Evolutionary conservation across 257 asterid genomes (phyloP).

Genomic region (Voacanga thouarsii): DNA sequence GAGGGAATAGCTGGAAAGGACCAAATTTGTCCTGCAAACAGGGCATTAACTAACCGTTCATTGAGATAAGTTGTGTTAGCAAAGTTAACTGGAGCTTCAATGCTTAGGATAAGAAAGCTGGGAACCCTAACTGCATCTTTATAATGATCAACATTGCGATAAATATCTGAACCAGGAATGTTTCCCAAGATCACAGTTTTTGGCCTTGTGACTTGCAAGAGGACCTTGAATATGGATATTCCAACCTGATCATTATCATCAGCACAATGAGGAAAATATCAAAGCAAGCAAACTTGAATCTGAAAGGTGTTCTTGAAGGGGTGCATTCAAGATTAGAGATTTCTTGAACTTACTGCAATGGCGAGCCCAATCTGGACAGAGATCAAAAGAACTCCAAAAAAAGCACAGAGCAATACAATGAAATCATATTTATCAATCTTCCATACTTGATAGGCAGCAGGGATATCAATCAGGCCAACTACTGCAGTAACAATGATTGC

Average conservation of each 20-base stretch:
- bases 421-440: conserved; percentile 78
- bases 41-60: conserved; percentile 50
- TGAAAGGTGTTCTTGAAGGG: background rate
- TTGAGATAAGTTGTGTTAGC: conserved; percentile 79
- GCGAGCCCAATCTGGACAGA: conserved; percentile 85
- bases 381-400: conserved; percentile 72
- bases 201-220: conserved; percentile 80
- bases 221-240: conserved; percentile 63
- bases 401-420: conserved; percentile 61
- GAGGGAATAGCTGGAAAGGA: background rate
- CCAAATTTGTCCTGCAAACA: background rate
- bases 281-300: background rate
- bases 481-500: conserved; percentile 88
- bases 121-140: conserved; percentile 59
- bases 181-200: conserved; percentile 70
- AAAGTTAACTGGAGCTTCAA: conserved; percentile 86
- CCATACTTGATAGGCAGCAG: conserved; percentile 82
- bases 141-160: conserved; percentile 68
- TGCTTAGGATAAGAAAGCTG: conserved; percentile 59
- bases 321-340: background rate
- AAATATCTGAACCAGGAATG: conserved; percentile 69
- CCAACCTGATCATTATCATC: conserved; percentile 50
- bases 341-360: conserved; percentile 50
- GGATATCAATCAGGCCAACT: conserved; percentile 71
- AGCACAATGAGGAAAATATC: background rate